Evolutionary conservation across 257 asterid species (phyloP).

Genomic region (Solanum peruvianum): DNA sequence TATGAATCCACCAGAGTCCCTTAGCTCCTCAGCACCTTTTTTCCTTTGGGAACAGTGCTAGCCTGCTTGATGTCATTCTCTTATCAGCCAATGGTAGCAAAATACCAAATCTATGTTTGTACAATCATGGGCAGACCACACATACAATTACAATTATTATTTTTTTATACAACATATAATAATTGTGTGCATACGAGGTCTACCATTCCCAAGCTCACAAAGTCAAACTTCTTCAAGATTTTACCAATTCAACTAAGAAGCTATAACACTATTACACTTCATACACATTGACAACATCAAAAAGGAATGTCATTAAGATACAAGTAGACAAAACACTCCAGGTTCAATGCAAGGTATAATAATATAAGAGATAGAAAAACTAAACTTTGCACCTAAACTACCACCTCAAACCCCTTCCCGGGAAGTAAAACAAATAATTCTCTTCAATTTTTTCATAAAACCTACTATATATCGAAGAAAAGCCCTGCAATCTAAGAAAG

Average conservation of each 20-base stretch:
- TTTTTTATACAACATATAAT: not conserved
- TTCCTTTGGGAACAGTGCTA: not conserved
- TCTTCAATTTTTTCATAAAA: not conserved
- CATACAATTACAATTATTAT: not conserved
- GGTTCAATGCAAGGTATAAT: not conserved
- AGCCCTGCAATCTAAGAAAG: not conserved
- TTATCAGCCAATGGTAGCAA: not conserved
- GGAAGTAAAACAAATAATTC: not conserved
- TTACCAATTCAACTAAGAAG: not conserved
- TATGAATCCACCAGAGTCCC: not conserved
- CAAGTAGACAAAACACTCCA: not conserved
- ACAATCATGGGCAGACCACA: not conserved
- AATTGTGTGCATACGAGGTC: not conserved
- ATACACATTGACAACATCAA: not conserved
- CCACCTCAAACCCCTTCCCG: not conserved
- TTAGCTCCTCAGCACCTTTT: not conserved
- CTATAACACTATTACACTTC: not conserved
- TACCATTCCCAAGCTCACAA: not conserved
- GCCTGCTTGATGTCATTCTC: not conserved
- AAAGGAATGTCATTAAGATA: not conserved
- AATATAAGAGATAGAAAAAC: not conserved
- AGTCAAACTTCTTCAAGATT: not conserved
- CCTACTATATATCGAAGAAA: not conserved
- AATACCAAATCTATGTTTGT: not conserved
- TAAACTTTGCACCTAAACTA: not conserved